Percentiles rank a stretch among this genome's conserved stretches.
phyloP scores from a whole-genome alignment of 441 rosid genomes.

The Codiaeum variegatum region DNA sequence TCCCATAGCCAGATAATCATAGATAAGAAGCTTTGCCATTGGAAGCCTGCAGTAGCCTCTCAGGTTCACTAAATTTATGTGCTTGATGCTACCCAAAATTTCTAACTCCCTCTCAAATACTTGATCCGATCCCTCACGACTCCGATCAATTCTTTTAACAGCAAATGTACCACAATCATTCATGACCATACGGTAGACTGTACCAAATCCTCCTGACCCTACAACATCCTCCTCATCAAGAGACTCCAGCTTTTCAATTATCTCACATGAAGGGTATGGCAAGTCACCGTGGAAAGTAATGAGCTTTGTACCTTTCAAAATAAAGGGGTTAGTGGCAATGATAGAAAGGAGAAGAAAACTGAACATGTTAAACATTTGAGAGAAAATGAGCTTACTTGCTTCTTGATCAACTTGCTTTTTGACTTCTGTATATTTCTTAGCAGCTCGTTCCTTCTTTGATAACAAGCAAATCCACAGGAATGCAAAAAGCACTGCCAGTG shows the following conservation, averaged over 20 bases:
- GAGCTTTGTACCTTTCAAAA: slow-evolving; percentile 59
- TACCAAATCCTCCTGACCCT: slow-evolving; percentile 95
- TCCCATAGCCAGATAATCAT: slow-evolving; percentile 82
- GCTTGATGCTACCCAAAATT: slow-evolving; percentile 91
- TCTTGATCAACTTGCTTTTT: slow-evolving; percentile 71
- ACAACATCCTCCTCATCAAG: slow-evolving; percentile 91
- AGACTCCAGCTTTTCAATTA: slow-evolving; percentile 87
- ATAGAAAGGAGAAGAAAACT: not conserved
- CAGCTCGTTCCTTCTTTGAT: slow-evolving; percentile 85
- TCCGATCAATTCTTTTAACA: slow-evolving; percentile 80
- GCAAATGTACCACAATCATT: slow-evolving; percentile 97
- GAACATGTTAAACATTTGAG: not conserved
- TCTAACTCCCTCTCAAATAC: slow-evolving; percentile 89
- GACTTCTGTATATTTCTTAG: slow-evolving; percentile 81
- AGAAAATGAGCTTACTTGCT: slow-evolving; percentile 41
- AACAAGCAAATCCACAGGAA: slow-evolving; percentile 75
- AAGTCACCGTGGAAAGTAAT: slow-evolving; percentile 93
- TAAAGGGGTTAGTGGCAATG: not conserved
- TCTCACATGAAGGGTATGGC: slow-evolving; percentile 79
- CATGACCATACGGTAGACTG: slow-evolving; percentile 94
- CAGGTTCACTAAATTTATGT: slow-evolving; percentile 82
- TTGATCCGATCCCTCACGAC: slow-evolving; percentile 84
- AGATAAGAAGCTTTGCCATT: slow-evolving; percentile 77
- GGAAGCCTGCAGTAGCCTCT: slow-evolving; percentile 97
- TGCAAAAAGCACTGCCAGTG: slow-evolving; percentile 57